These are phyloP conservation scores for Acer campestre DNA, from an alignment of 345 rosid species.

Conservation along the genomic window DNA sequence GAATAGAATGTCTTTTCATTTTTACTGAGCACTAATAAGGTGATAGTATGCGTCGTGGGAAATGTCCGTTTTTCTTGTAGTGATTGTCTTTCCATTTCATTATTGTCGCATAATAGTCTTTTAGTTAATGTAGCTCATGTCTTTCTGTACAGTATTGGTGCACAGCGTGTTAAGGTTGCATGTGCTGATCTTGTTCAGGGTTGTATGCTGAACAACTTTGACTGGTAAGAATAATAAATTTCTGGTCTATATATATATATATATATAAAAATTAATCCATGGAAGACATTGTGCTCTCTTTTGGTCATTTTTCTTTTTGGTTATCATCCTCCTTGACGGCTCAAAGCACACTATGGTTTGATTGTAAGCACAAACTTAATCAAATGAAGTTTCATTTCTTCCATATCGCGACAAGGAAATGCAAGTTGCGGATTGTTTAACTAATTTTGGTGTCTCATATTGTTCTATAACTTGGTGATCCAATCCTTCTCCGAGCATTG, in stretches of 20 bases:
- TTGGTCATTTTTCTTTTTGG: neutral
- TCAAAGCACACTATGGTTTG: too few relatives aligned
- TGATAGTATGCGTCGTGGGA: neutral
- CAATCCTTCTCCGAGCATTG: too few relatives aligned
- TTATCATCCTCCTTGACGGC: neutral
- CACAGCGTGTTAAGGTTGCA: constrained; percentile 13
- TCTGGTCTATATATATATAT: neutral
- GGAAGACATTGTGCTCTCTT: neutral
- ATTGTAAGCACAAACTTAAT: too few relatives aligned
- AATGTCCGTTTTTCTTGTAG: too few relatives aligned
- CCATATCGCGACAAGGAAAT: too few relatives aligned
- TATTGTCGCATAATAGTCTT: neutral
- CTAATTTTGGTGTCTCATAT: too few relatives aligned
- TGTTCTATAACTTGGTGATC: too few relatives aligned
- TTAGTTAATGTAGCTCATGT: neutral
- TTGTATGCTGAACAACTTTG: constrained; percentile 12
- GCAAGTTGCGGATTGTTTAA: too few relatives aligned
- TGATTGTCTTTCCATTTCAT: neutral
- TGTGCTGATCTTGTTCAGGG: constrained; percentile 24
- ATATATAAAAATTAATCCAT: neutral
- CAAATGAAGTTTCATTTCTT: too few relatives aligned
- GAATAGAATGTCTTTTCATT: neutral
- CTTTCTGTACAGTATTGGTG: constrained; percentile 19
- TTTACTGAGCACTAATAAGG: neutral
- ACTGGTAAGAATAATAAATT: neutral